Base-by-base conservation (phyloP, 257 asterid species). In the Penstemon newberryi region DNA sequence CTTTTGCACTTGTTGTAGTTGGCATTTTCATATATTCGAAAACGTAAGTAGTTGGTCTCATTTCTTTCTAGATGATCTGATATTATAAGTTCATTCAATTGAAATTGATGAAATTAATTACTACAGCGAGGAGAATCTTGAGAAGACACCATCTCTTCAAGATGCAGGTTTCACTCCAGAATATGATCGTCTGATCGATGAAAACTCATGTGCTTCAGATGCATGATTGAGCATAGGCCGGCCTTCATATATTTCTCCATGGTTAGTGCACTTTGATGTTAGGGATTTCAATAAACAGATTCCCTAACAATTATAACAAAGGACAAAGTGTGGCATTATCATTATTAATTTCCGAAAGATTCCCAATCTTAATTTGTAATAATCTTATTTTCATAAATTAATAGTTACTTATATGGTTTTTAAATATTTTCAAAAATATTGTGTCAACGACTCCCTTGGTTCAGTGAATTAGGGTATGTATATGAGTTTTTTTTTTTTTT, bases 21-120 rank as follows among this genome's bases (percentile, higher is more conserved):
- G 97, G 96, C 9, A 79, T 90, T 19, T 43, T 79, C 74, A 62
- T 88, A 50, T 90, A 88, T 70, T 77, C 89, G 7, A 85, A 63
- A 76, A 75, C 80, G 96, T 86, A 76, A 51, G 79, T 56, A 25
- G 33, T 25, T 25, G 1, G 1, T 25, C 2, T 25, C 2, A 15
- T 25, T 25, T 25, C 33, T 25, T 25, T 25, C 2, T 25, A 25
- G 3, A 25, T 25, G 33, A 25, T 25, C 33, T 25, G 33, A 25
- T 25, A 25, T 12, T 46, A 3, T 7, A 46, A 49, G 3, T 49
- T 49, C 8, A 49, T 49, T 49, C 18, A 49, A 15, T 9, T 9
- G 15, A 4, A 4, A 49, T 11, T 46, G 50, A 38, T 45, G 53
- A 47, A 11, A 41, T 25, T 40, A 45, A 46, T n/a, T 40, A 57